Evolutionary conservation across 306 rosid species (phyloP), one percentile per base, ranked within the genome.

Genomic region (Sindora glabra): DNA sequence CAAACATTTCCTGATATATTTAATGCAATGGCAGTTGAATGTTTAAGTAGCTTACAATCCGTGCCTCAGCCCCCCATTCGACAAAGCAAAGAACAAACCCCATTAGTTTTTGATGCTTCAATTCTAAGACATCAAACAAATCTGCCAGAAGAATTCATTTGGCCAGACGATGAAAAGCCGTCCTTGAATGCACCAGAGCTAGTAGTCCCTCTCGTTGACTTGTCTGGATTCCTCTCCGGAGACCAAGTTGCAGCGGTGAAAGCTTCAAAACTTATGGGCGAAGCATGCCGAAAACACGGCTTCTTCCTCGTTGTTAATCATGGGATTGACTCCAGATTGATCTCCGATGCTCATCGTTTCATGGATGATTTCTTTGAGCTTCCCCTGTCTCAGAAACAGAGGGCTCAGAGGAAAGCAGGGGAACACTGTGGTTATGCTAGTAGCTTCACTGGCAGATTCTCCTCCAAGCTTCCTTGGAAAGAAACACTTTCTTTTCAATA

Each of bases 401-500:
- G 86, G 13, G 86, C 91, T 24, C 89, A 86, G 67, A 86, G 94
- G 61, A 81, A 80, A 71, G 46, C 62, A 8, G 97, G 99, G 19
- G 97, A 94, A 33, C 86, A 77, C 77, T 89, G 89, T 56, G 99
- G 99, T 5, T 94, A 94, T 75, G 95, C 99, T 9, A 89, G 99
- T 45, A 94, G 99, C 76, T 94, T 94, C 64, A 94, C 94, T 2
- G 84, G 90, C 15, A 81, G 97, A 8, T 94, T 94, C 72, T 86
- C 89, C 2, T 80, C 95, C 5, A 94, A 94, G 53, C 87, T 94
- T 27, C 99, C 97, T 0, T 94, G 97, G 99, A 94, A 94, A 52
- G 99, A 94, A 42, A 88, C 96, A 0, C 90, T 88, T 19, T 88
- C 96, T 6, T 83, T 88, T 46, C 76, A 83, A 33, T 86, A 55